Base-by-base conservation (phyloP, 2,329 filamentous ascomycete genomes). In the Aureobasidium sp. region DNA sequence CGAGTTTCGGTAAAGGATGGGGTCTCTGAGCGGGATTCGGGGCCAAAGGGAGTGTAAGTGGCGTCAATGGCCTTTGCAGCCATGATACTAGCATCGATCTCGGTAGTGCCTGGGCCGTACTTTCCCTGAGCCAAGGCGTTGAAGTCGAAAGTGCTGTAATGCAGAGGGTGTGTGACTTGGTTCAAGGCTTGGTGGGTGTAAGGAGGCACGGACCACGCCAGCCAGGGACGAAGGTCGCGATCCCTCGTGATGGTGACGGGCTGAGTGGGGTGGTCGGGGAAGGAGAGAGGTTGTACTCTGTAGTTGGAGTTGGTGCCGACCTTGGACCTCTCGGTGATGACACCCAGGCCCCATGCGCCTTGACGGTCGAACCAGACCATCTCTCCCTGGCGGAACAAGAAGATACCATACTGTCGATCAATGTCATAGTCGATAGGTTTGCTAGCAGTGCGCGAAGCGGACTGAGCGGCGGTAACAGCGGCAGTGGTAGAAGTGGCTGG, bases 61-160 rank as follows among this genome's bases (percentile, higher is more conserved):
- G 74, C 72, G 66, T 84, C 81, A 35, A 84, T 76, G 33, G 74
- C 71, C 66, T 82, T 82, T 15, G 81, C 80, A 17, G 80, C 80
- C 33, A 83, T 74, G 62, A 84, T 83, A 51, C 79, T 82, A 11
- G 76, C 81, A 67, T 84, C 81, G 9, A 84, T 79, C 62, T 81
- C 77, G 23, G 76, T 69, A 59, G 81, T 77, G 15, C 77, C 77
- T 4, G 29, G 19, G 2, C 80, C 80, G 57, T 72, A 80, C 9
- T 75, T 72, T 8, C 75, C 75, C 33, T 68, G 68, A 3, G 74
- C 55, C 37, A 78, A 62, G 13, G 70, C 74, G 37, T 74, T 70
- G 81, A 81, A 84, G 62, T 82, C 77, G 4, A 80, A 75, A 54
- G 73, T 74, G 19, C 79, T 77, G 65, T 78, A 84, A 4, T 69